Conservation (phyloP, 345 rosid genomes). For the Salix dunnii region DNA sequence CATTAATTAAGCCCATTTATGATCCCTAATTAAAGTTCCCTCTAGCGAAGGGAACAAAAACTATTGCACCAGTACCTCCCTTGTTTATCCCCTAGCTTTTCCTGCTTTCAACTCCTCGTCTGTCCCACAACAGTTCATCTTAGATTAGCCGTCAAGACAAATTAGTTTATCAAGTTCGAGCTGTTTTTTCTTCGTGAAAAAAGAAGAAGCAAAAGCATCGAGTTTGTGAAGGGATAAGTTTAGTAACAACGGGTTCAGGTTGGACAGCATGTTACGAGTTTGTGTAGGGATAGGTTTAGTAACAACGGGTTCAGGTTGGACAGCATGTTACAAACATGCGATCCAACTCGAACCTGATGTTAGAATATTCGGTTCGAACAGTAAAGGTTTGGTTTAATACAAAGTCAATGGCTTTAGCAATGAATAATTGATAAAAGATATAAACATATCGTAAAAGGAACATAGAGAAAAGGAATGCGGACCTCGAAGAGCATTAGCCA, state of each 20-base stretch:
- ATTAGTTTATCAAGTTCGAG: no score
- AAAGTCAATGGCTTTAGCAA: background rate
- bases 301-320: background rate
- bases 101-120: no score
- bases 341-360: background rate
- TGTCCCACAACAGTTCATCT: no score
- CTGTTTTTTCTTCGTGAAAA: no score
- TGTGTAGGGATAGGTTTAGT: background rate
- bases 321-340: background rate
- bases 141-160: no score
- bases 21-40: background rate
- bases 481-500: conserved; percentile 88
- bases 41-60: background rate
- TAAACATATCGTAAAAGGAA: background rate
- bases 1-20: conserved; percentile 9
- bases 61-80: background rate
- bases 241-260: background rate
- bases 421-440: background rate
- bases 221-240: background rate
- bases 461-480: background rate
- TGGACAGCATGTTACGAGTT: background rate
- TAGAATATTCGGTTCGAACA: background rate
- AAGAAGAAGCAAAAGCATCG: background rate
- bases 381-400: background rate
- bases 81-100: no score